phyloP scores from a whole-genome alignment of 768 basidiomycete genomes.

The Suillus paluster region DNA sequence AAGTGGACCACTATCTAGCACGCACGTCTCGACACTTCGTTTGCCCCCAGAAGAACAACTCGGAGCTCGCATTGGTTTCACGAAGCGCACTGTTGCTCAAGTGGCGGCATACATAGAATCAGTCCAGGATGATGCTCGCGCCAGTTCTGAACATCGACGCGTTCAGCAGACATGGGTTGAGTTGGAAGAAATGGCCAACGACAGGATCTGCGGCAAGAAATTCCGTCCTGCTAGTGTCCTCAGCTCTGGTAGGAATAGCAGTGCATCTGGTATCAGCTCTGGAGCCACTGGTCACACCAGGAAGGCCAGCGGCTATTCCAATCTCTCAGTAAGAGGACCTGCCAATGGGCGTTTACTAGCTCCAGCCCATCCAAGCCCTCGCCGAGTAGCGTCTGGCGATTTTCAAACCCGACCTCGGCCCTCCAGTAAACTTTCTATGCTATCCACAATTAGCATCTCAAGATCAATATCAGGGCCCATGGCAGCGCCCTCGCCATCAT shows the following conservation, averaged over 20 bases:
- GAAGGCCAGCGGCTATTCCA: slow-evolving; percentile 34
- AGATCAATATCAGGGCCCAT: slow-evolving; percentile 77
- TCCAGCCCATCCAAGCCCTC: slow-evolving; percentile 49
- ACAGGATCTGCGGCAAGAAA: slow-evolving; percentile 61
- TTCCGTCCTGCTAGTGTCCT: slow-evolving; percentile 69
- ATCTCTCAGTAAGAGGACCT: slow-evolving; percentile 33
- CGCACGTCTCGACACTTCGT: slow-evolving; percentile 45
- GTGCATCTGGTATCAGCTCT: slow-evolving; percentile 44
- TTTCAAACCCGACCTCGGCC: slow-evolving; percentile 51
- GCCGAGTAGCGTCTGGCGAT: slow-evolving; percentile 56
- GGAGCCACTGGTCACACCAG: slow-evolving; percentile 18
- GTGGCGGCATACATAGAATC: slow-evolving; percentile 46
- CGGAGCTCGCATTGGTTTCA: slow-evolving; percentile 64
- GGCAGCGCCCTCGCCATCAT: slow-evolving; percentile 37
- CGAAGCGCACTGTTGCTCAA: slow-evolving; percentile 51
- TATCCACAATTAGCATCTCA: slow-evolving; percentile 46
- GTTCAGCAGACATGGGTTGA: slow-evolving; percentile 81
- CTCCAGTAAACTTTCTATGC: slow-evolving; percentile 59
- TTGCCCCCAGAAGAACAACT: slow-evolving; percentile 72
- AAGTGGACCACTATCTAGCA: slow-evolving; percentile 52
- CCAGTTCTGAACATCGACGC: slow-evolving; percentile 61
- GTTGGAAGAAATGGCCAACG: slow-evolving; percentile 79
- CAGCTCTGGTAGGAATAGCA: slow-evolving; percentile 67
- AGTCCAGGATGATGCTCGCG: slow-evolving; percentile 64
- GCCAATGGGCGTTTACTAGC: slow-evolving; percentile 47